A percentile compares a stretch with the other conserved stretches of the same genome.
Conservation (phyloP, 495 filamentous ascomycete species). For the Aspergillus conjunctus region DNA sequence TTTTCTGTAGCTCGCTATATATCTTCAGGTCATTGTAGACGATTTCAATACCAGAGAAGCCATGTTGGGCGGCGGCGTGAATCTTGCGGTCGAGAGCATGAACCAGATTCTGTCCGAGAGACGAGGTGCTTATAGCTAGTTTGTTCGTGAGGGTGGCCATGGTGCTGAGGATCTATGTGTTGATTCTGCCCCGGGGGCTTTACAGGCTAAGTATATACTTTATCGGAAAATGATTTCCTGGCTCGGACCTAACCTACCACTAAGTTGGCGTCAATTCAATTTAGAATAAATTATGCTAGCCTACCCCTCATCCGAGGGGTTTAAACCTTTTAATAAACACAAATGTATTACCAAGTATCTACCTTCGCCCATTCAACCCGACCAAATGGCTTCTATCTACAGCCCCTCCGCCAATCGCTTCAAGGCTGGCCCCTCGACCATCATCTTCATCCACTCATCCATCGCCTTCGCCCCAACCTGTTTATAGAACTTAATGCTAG, state of each 20-base stretch:
- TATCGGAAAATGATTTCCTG: slow-evolving; percentile 11
- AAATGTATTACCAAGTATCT: too few species aligned
- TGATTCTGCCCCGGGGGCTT: neutral
- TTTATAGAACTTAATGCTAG: slow-evolving; percentile 83
- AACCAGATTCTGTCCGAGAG: slow-evolving; percentile 62
- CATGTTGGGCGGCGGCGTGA: slow-evolving; percentile 57
- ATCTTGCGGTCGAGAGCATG: slow-evolving; percentile 65
- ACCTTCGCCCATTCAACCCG: too few species aligned
- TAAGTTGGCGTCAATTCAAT: too few species aligned
- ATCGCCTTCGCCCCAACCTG: slow-evolving; percentile 76
- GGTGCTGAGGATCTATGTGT: neutral
- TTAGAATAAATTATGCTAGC: neutral
- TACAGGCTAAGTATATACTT: neutral
- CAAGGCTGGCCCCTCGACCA: slow-evolving; percentile 76
- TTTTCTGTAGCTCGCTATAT: slow-evolving; percentile 39
- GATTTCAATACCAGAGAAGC: slow-evolving; percentile 67
- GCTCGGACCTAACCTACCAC: slow-evolving; percentile 2
- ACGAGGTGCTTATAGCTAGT: slow-evolving; percentile 63
- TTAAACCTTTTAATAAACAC: too few species aligned
- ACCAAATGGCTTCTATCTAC: neutral
- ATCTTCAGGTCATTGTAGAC: slow-evolving; percentile 69
- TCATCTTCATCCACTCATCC: slow-evolving; percentile 91
- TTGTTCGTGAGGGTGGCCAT: slow-evolving; percentile 35
- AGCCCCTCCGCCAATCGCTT: slow-evolving; percentile 52
- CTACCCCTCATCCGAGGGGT: neutral